A percentile compares a stretch with the other conserved stretches of the same genome.
Conservation (phyloP, 768 basidiomycete species). For the Exidia glandulosa region DNA sequence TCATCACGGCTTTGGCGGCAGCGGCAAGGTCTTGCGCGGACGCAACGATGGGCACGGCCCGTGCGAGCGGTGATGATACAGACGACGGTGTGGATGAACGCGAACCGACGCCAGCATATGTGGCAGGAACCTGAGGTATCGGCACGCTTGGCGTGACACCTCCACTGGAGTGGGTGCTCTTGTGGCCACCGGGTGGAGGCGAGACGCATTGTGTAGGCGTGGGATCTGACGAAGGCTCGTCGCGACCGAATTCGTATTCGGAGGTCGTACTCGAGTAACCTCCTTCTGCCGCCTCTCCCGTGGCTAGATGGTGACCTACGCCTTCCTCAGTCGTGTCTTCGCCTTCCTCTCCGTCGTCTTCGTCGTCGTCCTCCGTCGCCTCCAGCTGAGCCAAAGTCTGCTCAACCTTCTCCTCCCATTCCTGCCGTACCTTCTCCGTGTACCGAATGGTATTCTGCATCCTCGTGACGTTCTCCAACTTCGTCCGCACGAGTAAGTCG, state of each 20-base stretch:
- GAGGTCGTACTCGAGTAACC: slow-evolving; percentile 55
- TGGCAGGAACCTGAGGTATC: slow-evolving; percentile 5
- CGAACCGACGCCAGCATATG: slow-evolving; percentile 30
- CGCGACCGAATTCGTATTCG: slow-evolving; percentile 46
- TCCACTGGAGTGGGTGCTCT: not conserved
- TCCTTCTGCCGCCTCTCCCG: slow-evolving; percentile 24
- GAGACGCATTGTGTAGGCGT: slow-evolving; percentile 56
- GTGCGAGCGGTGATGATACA: slow-evolving; percentile 74
- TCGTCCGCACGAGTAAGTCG: slow-evolving; percentile 82
- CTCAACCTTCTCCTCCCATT: slow-evolving; percentile 89
- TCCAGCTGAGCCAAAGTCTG: slow-evolving; percentile 47
- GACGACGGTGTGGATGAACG: slow-evolving; percentile 84
- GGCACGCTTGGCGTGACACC: not conserved
- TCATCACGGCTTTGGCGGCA: slow-evolving; percentile 11
- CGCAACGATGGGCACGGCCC: slow-evolving; percentile 76
- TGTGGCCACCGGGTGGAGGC: slow-evolving; percentile 16
- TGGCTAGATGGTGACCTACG: slow-evolving; percentile 6
- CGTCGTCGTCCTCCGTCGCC: slow-evolving; percentile 43
- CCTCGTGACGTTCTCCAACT: slow-evolving; percentile 88
- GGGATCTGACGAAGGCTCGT: slow-evolving; percentile 42
- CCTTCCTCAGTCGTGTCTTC: slow-evolving; percentile 12
- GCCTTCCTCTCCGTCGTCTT: slow-evolving; percentile 32
- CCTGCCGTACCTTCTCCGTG: slow-evolving; percentile 91
- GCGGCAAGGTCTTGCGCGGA: slow-evolving; percentile 42
- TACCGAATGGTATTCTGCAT: slow-evolving; percentile 97